Percentiles rank a stretch among this genome's conserved stretches.
Conservation (phyloP, 1,284 basidiomycete genomes). For the Moesziomyces sp. region DNA sequence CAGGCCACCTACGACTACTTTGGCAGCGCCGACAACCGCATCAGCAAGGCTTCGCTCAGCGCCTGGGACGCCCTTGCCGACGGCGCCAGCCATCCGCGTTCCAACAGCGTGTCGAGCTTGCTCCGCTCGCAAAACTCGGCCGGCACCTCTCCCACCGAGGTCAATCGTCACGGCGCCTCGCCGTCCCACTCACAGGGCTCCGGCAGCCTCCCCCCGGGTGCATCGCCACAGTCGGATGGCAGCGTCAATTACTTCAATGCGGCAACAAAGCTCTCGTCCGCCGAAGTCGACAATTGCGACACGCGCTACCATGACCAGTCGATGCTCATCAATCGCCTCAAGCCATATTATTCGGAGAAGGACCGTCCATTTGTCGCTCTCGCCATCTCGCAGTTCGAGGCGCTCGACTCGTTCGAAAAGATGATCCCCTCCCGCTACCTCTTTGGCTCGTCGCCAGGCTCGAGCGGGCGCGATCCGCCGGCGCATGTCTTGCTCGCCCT, state of each 20-base stretch:
- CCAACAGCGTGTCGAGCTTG: constrained; percentile 38
- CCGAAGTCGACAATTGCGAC: constrained; percentile 30
- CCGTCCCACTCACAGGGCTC: constrained; percentile 44
- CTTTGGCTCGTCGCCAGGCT: constrained; percentile 41
- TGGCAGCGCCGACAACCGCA: constrained; percentile 13
- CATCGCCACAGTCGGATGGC: constrained; percentile 35
- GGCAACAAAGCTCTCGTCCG: constrained; percentile 27
- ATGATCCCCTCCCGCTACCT: constrained; percentile 54
- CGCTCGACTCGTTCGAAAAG: constrained; percentile 54
- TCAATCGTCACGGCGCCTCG: constrained; percentile 30
- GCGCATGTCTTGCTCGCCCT: constrained; percentile 51
- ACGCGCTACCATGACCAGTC: constrained; percentile 48
- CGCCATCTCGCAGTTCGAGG: constrained; percentile 55
- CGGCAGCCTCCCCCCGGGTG: constrained; percentile 19
- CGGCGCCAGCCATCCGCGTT: constrained; percentile 33
- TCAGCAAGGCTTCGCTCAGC: constrained; percentile 32
- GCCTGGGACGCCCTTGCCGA: constrained; percentile 46
- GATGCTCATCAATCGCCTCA: constrained; percentile 52
- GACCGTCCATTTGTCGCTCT: constrained; percentile 55
- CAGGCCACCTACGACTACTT: constrained; percentile 18
- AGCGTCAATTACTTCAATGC: constrained; percentile 32
- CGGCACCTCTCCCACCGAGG: constrained; percentile 37
- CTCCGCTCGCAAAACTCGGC: constrained; percentile 38
- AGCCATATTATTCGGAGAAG: constrained; percentile 45
- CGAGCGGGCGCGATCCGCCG: constrained; percentile 33